phyloP scores from a whole-genome alignment of 1,284 basidiomycete species.

The Leccinum fallax region DNA sequence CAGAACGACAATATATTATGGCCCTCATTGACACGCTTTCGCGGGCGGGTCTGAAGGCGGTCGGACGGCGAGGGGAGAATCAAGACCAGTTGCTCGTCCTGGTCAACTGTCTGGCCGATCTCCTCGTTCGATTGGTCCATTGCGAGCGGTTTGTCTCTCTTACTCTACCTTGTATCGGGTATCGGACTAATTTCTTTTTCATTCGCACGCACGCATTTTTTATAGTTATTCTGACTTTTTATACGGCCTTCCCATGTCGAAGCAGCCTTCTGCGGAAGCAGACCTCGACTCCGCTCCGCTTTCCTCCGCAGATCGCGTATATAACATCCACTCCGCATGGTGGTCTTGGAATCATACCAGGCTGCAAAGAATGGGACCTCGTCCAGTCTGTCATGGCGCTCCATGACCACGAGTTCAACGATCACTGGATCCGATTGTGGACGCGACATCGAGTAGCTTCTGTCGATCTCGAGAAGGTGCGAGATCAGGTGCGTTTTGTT shows the following conservation, averaged over 20 bases:
- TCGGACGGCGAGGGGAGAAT: conserved; percentile 71
- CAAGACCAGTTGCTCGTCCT: conserved; percentile 82
- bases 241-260: conserved; percentile 59
- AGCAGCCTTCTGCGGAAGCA: conserved; percentile 43
- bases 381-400: conserved; percentile 80
- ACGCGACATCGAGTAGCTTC: conserved; percentile 31
- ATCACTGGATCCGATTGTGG: conserved; percentile 41
- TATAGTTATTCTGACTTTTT: conserved; percentile 64
- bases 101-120: conserved; percentile 67
- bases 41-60: conserved; percentile 64
- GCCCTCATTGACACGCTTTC: conserved; percentile 63
- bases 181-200: not conserved
- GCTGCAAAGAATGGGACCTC: conserved; percentile 71
- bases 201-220: conserved; percentile 9
- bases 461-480: conserved; percentile 42
- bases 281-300: conserved; percentile 49
- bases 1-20: conserved; percentile 63
- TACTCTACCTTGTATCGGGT: not conserved
- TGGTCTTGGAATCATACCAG: conserved; percentile 79
- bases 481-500: conserved; percentile 38
- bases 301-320: conserved; percentile 73
- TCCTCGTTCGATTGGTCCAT: conserved; percentile 67
- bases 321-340: conserved; percentile 70
- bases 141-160: conserved; percentile 70
- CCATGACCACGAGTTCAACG: conserved; percentile 83